Conservation (phyloP, 1,139 yeast species). For the Geotrichum europaeum region DNA sequence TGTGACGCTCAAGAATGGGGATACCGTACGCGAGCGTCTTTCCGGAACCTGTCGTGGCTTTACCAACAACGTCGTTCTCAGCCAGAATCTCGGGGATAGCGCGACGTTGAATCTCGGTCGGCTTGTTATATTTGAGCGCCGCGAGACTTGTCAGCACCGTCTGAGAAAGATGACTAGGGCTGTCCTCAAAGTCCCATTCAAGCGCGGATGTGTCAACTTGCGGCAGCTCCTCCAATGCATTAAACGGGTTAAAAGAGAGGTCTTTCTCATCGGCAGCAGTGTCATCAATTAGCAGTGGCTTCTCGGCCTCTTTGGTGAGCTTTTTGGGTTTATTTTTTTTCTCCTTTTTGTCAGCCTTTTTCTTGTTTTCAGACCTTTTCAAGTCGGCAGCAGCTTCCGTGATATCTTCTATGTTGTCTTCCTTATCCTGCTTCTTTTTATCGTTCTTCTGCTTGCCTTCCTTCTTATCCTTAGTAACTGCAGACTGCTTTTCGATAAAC, state of each 20-base stretch:
- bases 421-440: slow-evolving; percentile 16
- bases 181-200: slow-evolving; percentile 27
- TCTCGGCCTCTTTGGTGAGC: slow-evolving; percentile 14
- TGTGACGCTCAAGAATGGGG: slow-evolving; percentile 70
- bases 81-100: slow-evolving; percentile 71
- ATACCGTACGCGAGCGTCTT: slow-evolving; percentile 93
- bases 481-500: slow-evolving; percentile 41
- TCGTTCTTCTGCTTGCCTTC: slow-evolving; percentile 8
- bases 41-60: slow-evolving; percentile 98
- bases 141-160: slow-evolving; percentile 55
- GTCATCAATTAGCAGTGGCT: slow-evolving; percentile 12
- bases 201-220: slow-evolving; percentile 19
- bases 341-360: slow-evolving; percentile 18
- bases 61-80: slow-evolving; percentile 83
- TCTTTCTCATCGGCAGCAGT: slow-evolving; percentile 17
- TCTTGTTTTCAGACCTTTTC: not conserved
- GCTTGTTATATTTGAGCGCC: slow-evolving; percentile 53
- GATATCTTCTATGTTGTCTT: slow-evolving; percentile 16
- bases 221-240: slow-evolving; percentile 24
- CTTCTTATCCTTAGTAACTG: slow-evolving; percentile 22
- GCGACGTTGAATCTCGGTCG: slow-evolving; percentile 76
- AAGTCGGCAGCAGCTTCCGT: slow-evolving; percentile 26
- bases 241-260: slow-evolving; percentile 16
- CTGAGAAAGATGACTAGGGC: slow-evolving; percentile 39
- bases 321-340: slow-evolving; percentile 24